These are phyloP conservation scores for Chaetomium sp. DNA, from an alignment of 2,329 filamentous ascomycete species.

Conservation along the genomic window DNA sequence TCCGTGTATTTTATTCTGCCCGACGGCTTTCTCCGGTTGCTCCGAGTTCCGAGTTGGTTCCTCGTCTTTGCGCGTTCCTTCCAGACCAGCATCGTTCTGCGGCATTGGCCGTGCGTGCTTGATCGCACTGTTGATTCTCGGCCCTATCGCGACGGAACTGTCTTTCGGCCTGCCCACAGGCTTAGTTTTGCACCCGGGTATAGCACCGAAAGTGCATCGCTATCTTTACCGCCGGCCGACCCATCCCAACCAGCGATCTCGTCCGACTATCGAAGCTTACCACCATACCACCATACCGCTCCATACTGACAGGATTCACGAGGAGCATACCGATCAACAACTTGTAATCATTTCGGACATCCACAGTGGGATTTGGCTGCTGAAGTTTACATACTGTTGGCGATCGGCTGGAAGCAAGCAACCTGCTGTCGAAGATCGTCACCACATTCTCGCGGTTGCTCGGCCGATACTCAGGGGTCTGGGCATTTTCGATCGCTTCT, in stretches of 20 bases:
- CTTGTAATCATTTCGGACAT: neutral
- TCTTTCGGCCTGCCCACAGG: neutral
- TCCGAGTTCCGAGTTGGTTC: conserved; percentile 20
- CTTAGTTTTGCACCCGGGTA: neutral
- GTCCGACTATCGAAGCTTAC: conserved; percentile 8
- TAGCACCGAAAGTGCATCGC: neutral
- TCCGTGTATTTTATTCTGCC: conserved; percentile 2
- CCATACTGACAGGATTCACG: neutral
- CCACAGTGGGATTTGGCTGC: neutral
- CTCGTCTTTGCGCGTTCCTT: conserved; percentile 11
- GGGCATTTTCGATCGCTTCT: neutral
- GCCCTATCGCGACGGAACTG: conserved; percentile 1
- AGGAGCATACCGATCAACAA: neutral
- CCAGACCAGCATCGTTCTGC: conserved; percentile 18
- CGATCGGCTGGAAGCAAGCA: neutral
- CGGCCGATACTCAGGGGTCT: neutral
- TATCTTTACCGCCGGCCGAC: neutral
- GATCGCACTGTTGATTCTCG: conserved; percentile 21
- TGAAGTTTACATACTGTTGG: neutral
- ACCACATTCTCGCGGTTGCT: conserved; percentile 4
- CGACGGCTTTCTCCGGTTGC: neutral
- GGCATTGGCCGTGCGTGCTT: conserved; percentile 21
- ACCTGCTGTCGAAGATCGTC: neutral
- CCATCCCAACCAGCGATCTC: conserved; percentile 1
- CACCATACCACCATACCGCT: neutral